A percentile compares a stretch with the other conserved stretches of the same genome.
Conservation (phyloP, 805 yeast genomes). For the Monosporozyma yasuniensis region DNA sequence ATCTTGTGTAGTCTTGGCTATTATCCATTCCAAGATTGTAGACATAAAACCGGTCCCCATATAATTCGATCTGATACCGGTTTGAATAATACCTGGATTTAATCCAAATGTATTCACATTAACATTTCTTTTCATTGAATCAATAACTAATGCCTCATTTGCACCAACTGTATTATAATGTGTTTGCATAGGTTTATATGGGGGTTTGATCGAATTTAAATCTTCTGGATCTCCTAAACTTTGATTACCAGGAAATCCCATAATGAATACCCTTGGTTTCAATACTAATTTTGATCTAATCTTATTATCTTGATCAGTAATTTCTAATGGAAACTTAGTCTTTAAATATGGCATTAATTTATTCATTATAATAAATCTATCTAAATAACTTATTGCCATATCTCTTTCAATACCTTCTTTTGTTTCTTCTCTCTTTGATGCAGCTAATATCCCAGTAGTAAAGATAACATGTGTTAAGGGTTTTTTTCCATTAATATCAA, state of each 20-base stretch:
- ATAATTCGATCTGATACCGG: conserved; percentile 30
- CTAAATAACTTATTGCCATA: conserved; percentile 33
- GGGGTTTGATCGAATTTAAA: conserved; percentile 27
- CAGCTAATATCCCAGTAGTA: conserved; percentile 36
- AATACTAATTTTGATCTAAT: not conserved
- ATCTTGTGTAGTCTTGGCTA: conserved; percentile 28
- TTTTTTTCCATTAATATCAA: conserved; percentile 6
- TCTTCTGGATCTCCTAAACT: conserved; percentile 30
- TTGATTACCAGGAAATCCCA: conserved; percentile 35
- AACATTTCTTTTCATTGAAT: conserved; percentile 9
- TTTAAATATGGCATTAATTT: conserved; percentile 20
- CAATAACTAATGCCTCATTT: conserved; percentile 32
- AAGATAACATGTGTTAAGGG: conserved; percentile 28
- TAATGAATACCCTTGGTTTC: conserved; percentile 30
- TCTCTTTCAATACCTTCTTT: conserved; percentile 33
- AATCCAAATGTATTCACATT: conserved; percentile 30
- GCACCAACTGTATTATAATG: conserved; percentile 39
- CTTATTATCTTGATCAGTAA: not conserved
- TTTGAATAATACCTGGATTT: conserved; percentile 34
- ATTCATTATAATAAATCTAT: conserved; percentile 29
- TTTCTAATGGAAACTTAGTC: not conserved
- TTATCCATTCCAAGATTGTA: conserved; percentile 19
- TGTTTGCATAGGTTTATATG: conserved; percentile 23
- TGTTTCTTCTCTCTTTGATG: conserved; percentile 27
- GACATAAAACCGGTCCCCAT: conserved; percentile 27